phyloP scores from a whole-genome alignment of 352 stramenopile genomes.

The Peronospora tabacina region DNA sequence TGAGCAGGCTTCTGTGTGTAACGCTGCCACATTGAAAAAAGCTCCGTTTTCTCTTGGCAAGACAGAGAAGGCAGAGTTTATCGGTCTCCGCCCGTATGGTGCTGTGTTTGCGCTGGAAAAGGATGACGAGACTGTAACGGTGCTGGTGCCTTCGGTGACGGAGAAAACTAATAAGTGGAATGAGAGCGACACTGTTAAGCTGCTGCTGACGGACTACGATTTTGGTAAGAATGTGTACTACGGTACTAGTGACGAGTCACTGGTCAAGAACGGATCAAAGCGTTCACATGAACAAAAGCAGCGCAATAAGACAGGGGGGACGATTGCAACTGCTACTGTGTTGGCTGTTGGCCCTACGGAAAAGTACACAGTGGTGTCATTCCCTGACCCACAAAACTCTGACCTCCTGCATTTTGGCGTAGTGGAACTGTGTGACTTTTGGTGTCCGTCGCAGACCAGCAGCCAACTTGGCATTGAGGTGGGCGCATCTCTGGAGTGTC shows the following conservation, averaged over 20 bases:
- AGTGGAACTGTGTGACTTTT: conserved; percentile 70
- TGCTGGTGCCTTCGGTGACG: conserved; percentile 51
- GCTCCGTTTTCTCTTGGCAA: conserved; percentile 47
- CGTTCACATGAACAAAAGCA: conserved; percentile 69
- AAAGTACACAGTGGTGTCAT: conserved; percentile 63
- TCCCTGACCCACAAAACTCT: conserved; percentile 35
- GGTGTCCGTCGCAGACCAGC: conserved; percentile 56
- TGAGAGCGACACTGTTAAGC: conserved; percentile 60
- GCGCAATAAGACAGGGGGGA: conserved; percentile 36
- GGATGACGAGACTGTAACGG: conserved; percentile 49
- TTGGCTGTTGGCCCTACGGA: conserved; percentile 44
- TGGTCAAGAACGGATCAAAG: conserved; percentile 57
- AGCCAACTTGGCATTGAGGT: conserved; percentile 49
- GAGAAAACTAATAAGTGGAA: conserved; percentile 35
- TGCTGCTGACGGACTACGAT: conserved; percentile 80
- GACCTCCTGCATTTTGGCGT: conserved; percentile 43
- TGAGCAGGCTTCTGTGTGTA: conserved; percentile 22
- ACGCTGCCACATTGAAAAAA: conserved; percentile 12
- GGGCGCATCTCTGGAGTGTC: conserved; percentile 30
- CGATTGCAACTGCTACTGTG: conserved; percentile 40
- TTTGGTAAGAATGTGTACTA: conserved; percentile 83
- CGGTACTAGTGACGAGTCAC: conserved; percentile 31
- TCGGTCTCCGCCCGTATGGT: conserved; percentile 79
- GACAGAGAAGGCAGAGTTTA: conserved; percentile 76
- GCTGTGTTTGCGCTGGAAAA: conserved; percentile 77